Evolutionary conservation across 768 basidiomycete genomes (phyloP), one percentile per base, ranked within the genome.

Genomic region (Cystobasidium tubakii): DNA sequence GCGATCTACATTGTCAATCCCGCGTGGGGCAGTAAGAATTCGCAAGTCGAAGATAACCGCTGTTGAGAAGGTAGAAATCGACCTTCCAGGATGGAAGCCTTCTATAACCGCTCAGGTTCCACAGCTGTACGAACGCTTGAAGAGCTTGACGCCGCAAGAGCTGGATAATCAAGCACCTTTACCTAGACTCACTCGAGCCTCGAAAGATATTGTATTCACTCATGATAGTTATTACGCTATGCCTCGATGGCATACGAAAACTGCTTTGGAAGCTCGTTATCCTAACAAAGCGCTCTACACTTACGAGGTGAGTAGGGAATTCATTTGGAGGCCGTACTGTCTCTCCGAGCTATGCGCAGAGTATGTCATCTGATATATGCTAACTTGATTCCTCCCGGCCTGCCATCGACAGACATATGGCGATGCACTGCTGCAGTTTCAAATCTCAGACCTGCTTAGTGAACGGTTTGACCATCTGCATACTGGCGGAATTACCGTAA

Each of bases 381-480:
- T n/a, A n/a, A n/a, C n/a, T n/a, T n/a, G n/a, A n/a, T n/a, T n/a
- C n/a, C n/a, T n/a, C n/a, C n/a, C n/a, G n/a, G n/a, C n/a, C n/a
- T n/a, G n/a, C n/a, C n/a, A n/a, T n/a, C n/a, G n/a, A 50, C 34
- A 65, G 63, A 65, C 63, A n/a, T 43, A 43, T 29, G 63, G 63
- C 31, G 63, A 65, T 27, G 63, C 63, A 12, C 3, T 43, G 17
- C 33, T 65, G 10, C 31, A 65, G 13, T 46, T 36, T n/a, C 63
- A 29, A 12, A 43, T 46, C 39, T 31, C 63, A 1, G 39, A 42
- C 15, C 44, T 65, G 23, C 25, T 65, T 23, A 36, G 33, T 19
- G 17, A 65, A 65, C 36, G 36, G 17, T 65, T 31, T 42, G 27
- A 27, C 63, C 27, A 65, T 23, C 17, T 65, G 27, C 44, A 42